Conservation (phyloP, 2,329 filamentous ascomycete genomes). For the Epichloe scottii region DNA sequence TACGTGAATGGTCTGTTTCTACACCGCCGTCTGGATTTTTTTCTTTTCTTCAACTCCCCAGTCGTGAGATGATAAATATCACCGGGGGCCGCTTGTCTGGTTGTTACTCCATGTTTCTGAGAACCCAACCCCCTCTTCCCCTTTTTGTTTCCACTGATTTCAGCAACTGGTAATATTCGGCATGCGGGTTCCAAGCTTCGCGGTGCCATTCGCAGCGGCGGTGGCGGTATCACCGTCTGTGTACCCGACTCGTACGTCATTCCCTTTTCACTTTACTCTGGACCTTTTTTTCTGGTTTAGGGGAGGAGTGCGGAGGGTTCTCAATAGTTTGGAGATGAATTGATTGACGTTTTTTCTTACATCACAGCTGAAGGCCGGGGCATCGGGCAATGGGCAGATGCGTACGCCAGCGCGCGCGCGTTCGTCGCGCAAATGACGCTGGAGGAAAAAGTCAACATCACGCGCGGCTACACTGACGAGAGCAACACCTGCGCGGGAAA, state of each 20-base stretch:
- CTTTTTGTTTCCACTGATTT: too few relatives aligned
- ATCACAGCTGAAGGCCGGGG: slow-evolving; percentile 19
- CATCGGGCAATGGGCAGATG: slow-evolving; percentile 36
- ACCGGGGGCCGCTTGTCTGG: too few relatives aligned
- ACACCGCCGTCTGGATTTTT: neutral
- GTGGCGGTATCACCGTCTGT: slow-evolving; percentile 13
- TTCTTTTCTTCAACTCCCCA: neutral
- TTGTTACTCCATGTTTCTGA: too few relatives aligned
- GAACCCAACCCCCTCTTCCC: neutral
- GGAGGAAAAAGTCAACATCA: slow-evolving; percentile 48
- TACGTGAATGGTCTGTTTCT: too few relatives aligned
- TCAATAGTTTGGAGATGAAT: too few relatives aligned
- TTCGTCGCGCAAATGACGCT: slow-evolving; percentile 51
- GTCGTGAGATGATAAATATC: too few relatives aligned
- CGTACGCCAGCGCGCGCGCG: slow-evolving; percentile 43
- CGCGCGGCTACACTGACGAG: slow-evolving; percentile 36
- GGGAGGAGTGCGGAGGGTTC: too few relatives aligned
- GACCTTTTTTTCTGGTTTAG: neutral
- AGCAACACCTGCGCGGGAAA: slow-evolving; percentile 37
- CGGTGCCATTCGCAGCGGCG: neutral
- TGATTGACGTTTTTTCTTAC: neutral
- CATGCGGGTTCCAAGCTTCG: too few relatives aligned
- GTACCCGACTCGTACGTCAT: slow-evolving; percentile 13
- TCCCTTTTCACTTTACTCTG: neutral
- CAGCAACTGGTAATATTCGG: too few relatives aligned